Percentiles rank a stretch among this genome's conserved stretches.
These are phyloP conservation scores for Anthostomella pinea DNA, from an alignment of 2,329 filamentous ascomycete species.

Conservation along the genomic window DNA sequence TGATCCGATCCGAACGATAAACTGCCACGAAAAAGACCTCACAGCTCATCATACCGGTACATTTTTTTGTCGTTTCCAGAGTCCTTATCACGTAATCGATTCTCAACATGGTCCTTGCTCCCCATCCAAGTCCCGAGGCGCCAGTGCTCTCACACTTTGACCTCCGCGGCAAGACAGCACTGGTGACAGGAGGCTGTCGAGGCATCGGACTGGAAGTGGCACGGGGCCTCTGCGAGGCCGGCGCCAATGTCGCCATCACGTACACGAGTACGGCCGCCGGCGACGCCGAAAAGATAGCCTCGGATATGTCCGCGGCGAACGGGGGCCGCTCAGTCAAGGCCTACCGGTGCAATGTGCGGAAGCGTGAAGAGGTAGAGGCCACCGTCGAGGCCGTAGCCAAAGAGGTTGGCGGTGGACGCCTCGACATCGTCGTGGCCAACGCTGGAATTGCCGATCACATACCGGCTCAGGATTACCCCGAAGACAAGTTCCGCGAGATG, in stretches of 20 bases:
- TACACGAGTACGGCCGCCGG: constrained; percentile 29
- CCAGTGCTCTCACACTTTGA: constrained; percentile 32
- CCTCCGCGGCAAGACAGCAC: constrained; percentile 28
- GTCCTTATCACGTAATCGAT: too few relatives aligned
- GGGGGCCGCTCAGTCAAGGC: constrained; percentile 28
- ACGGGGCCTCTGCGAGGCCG: constrained; percentile 28
- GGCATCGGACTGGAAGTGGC: constrained; percentile 32
- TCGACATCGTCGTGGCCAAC: constrained; percentile 42
- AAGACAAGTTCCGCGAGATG: constrained; percentile 36
- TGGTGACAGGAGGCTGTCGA: constrained; percentile 29
- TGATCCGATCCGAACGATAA: too few relatives aligned
- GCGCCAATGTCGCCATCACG: constrained; percentile 30
- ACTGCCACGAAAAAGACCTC: too few relatives aligned
- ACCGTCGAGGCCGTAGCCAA: constrained; percentile 33
- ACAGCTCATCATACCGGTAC: too few relatives aligned
- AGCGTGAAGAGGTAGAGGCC: constrained; percentile 27
- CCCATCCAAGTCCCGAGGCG: constrained; percentile 27
- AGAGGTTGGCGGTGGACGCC: constrained; percentile 35
- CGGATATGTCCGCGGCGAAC: constrained; percentile 19
- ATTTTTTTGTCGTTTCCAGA: too few relatives aligned
- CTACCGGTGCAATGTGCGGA: constrained; percentile 37
- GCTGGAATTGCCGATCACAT: constrained; percentile 38
- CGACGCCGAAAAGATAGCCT: constrained; percentile 26
- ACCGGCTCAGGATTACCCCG: constrained; percentile 38
- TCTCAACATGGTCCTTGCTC: too few relatives aligned